Conservation (phyloP, 331 rosid species). For the Cydonia oblonga region DNA sequence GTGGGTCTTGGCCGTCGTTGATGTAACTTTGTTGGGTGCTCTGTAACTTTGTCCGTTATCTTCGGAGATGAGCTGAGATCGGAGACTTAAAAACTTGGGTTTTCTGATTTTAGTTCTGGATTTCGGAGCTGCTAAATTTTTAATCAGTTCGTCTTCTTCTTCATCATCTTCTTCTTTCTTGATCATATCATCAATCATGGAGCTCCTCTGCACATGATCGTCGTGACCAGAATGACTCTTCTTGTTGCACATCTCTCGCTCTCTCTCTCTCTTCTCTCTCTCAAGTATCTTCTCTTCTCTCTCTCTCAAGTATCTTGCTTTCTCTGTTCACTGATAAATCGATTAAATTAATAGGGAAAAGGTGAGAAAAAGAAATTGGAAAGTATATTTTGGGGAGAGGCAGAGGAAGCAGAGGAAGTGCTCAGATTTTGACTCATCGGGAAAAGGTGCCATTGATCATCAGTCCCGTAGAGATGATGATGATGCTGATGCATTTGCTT, state of each 20-base stretch:
- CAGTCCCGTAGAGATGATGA: conserved; percentile 10
- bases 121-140: conserved; percentile 17
- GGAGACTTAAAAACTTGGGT: conserved; percentile 67
- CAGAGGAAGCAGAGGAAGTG: background rate
- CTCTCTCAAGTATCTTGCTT: background rate
- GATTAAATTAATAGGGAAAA: background rate
- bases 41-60: background rate
- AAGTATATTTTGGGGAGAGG: background rate
- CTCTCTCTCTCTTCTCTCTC: background rate
- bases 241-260: conserved; percentile 5
- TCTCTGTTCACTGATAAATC: background rate
- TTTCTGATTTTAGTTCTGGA: conserved; percentile 46
- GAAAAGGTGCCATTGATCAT: background rate
- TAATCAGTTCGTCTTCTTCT: conserved; percentile 2
- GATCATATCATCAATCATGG: background rate
- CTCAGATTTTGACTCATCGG: background rate
- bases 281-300: background rate
- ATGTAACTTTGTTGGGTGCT: background rate
- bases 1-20: background rate
- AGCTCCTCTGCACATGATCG: background rate
- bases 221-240: background rate
- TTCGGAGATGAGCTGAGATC: conserved; percentile 19
- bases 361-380: background rate
- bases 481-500: conserved; percentile 10
- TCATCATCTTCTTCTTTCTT: background rate